Percentiles rank a stretch among this genome's conserved stretches.
These are phyloP conservation scores for Borealophlyctis nickersoniae DNA, from an alignment of 192 early-diverging fungal species.

Conservation along the genomic window DNA sequence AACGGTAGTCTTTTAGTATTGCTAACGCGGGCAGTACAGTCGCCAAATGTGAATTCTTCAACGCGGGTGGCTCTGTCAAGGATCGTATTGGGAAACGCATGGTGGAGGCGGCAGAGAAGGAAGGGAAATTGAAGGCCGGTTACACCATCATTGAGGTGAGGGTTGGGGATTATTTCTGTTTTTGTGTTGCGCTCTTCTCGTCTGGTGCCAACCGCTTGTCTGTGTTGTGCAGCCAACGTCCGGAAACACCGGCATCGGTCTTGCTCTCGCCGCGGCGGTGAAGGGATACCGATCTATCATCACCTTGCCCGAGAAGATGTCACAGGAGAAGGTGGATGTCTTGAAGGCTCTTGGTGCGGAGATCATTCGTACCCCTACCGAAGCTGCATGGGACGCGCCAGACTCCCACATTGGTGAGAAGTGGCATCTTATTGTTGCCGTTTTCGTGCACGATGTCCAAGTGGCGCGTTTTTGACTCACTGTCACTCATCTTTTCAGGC, in stretches of 20 bases:
- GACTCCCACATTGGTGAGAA: slow-evolving; percentile 96
- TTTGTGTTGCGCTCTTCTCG: background rate
- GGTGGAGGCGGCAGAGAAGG: slow-evolving; percentile 91
- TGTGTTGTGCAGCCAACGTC: slow-evolving; percentile 74
- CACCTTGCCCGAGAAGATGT: slow-evolving; percentile 99
- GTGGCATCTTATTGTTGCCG: too few relatives aligned
- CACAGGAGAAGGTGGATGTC: slow-evolving; percentile 98
- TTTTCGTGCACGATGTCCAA: too few relatives aligned
- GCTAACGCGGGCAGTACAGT: slow-evolving; percentile 28
- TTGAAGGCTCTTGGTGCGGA: slow-evolving; percentile 96
- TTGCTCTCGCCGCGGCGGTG: slow-evolving; percentile 95
- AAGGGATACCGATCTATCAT: slow-evolving; percentile 99
- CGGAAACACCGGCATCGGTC: slow-evolving; percentile 98
- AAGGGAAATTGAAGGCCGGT: slow-evolving; percentile 87
- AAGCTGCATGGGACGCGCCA: slow-evolving; percentile 98
- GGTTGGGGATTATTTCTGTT: slow-evolving; percentile 11
- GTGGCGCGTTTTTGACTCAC: too few relatives aligned
- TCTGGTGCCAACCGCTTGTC: background rate
- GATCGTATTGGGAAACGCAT: slow-evolving; percentile 97
- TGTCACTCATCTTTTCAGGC: slow-evolving; percentile 30
- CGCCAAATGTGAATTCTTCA: slow-evolving; percentile 98
- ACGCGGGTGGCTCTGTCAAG: slow-evolving; percentile 98
- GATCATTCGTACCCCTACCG: slow-evolving; percentile 97
- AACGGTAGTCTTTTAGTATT: slow-evolving; percentile 16
- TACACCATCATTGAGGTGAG: slow-evolving; percentile 86